Evolutionary conservation across 192 early-diverging fungal species (phyloP).

Genomic region (Backusella tarrabulga): DNA sequence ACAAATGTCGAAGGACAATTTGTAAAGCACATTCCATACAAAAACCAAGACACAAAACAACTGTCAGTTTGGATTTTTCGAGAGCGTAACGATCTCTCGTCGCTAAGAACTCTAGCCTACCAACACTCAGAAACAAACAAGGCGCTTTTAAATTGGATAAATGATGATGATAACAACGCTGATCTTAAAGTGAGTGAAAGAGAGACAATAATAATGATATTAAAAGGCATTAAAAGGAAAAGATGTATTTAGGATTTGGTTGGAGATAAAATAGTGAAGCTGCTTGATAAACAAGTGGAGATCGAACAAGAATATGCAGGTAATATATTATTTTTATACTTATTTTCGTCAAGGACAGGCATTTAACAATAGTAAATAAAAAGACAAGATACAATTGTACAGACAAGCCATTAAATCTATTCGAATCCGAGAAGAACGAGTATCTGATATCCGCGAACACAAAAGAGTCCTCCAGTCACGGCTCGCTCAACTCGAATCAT

Average conservation of each 20-base stretch:
- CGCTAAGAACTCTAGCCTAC: slow-evolving; percentile 24
- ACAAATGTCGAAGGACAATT: slow-evolving; percentile 26
- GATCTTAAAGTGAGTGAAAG: neutral
- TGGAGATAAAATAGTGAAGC: slow-evolving; percentile 23
- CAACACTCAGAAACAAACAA: slow-evolving; percentile 32
- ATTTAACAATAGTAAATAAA: neutral
- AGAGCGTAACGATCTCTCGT: slow-evolving; percentile 25
- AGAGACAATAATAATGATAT: neutral
- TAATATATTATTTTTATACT: neutral
- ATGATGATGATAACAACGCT: slow-evolving; percentile 8
- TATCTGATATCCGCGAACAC: slow-evolving; percentile 31
- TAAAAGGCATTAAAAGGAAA: neutral
- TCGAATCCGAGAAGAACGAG: slow-evolving; percentile 24
- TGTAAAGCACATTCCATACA: slow-evolving; percentile 24
- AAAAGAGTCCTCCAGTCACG: slow-evolving; percentile 24
- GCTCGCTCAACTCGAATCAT: slow-evolving; percentile 18
- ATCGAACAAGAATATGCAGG: slow-evolving; percentile 36
- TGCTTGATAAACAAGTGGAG: slow-evolving; percentile 34
- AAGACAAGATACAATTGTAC: slow-evolving; percentile 33
- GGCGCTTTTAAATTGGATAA: slow-evolving; percentile 23
- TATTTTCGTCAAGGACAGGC: too few relatives aligned
- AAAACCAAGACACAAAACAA: slow-evolving; percentile 29
- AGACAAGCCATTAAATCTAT: slow-evolving; percentile 38
- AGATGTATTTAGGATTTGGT: slow-evolving; percentile 27
- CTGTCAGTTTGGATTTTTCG: slow-evolving; percentile 31